Evolutionary conservation across 345 rosid species (phyloP).

Genomic region (Theobroma cacao): DNA sequence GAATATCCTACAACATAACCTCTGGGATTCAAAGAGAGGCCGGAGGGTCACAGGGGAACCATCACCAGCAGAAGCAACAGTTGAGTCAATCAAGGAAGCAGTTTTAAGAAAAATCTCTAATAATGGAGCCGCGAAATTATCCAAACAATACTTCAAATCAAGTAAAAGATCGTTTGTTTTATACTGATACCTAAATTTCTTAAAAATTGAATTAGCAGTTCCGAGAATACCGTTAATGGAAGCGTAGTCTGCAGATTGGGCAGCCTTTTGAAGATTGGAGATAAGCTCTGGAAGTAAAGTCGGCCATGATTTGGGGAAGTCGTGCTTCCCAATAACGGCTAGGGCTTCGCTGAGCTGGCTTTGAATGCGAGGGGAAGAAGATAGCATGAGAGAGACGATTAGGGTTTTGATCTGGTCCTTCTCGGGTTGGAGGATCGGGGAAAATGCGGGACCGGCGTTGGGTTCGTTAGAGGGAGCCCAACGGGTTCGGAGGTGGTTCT

Average conservation of each 20-base stretch:
- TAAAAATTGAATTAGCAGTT: conserved; percentile 85
- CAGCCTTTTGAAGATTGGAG: conserved; percentile 47
- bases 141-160: conserved; percentile 83
- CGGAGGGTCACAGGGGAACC: conserved; percentile 45
- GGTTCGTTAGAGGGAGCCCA: conserved; percentile 60
- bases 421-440: conserved; percentile 59
- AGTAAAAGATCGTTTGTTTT: conserved; percentile 72
- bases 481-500: conserved; percentile 83
- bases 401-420: conserved; percentile 81
- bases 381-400: conserved; percentile 82
- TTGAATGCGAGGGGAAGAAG: conserved; percentile 75
- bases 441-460: conserved; percentile 21
- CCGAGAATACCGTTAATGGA: conserved; percentile 90
- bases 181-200: conserved; percentile 79
- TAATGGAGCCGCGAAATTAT: conserved; percentile 69
- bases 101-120: conserved; percentile 64
- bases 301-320: conserved; percentile 87
- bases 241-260: conserved; percentile 45
- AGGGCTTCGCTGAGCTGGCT: conserved; percentile 94
- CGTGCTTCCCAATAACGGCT: conserved; percentile 84
- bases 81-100: conserved; percentile 58
- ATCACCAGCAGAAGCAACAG: conserved; percentile 40
- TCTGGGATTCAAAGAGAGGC: conserved; percentile 78
- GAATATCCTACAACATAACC: conserved; percentile 84
- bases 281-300: conserved; percentile 82